Evolutionary conservation across 768 basidiomycete species (phyloP).

Genomic region (Mycena sanguinolenta): DNA sequence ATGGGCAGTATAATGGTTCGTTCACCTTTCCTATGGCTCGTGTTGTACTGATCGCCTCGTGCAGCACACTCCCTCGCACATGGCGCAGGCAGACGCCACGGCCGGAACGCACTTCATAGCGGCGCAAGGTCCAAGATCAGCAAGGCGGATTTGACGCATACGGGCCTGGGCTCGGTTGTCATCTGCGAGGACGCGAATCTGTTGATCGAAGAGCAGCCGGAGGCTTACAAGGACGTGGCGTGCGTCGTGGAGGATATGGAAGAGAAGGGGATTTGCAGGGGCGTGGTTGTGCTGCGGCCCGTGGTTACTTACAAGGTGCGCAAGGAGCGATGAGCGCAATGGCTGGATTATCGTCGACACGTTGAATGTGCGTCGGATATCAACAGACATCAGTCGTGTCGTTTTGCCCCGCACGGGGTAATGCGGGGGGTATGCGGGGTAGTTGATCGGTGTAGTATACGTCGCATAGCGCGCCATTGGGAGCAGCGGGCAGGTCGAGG

Average conservation of each 20-base stretch:
- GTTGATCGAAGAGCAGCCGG: conserved; percentile 54
- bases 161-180: conserved; percentile 51
- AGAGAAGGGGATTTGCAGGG: conserved; percentile 43
- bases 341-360: too few species aligned
- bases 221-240: conserved; percentile 53
- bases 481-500: too few species aligned
- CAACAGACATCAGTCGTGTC: background rate
- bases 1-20: conserved; percentile 51
- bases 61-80: conserved; percentile 54
- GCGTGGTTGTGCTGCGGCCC: conserved; percentile 49
- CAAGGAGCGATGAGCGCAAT: conserved; percentile 25
- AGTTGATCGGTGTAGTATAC: background rate
- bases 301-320: conserved; percentile 55
- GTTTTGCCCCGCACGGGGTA: background rate
- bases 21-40: background rate
- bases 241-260: conserved; percentile 54
- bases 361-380: too few species aligned
- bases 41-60: background rate
- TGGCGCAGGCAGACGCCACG: conserved; percentile 53
- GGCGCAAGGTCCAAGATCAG: conserved; percentile 40
- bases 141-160: conserved; percentile 47
- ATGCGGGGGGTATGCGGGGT: conserved; percentile 2
- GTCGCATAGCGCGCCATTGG: too few species aligned
- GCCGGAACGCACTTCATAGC: conserved; percentile 49
- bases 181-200: conserved; percentile 52